Evolutionary conservation across 2,329 filamentous ascomycete genomes (phyloP), one percentile per base, ranked within the genome.

Genomic region (Myriosclerotinia duriaeana): DNA sequence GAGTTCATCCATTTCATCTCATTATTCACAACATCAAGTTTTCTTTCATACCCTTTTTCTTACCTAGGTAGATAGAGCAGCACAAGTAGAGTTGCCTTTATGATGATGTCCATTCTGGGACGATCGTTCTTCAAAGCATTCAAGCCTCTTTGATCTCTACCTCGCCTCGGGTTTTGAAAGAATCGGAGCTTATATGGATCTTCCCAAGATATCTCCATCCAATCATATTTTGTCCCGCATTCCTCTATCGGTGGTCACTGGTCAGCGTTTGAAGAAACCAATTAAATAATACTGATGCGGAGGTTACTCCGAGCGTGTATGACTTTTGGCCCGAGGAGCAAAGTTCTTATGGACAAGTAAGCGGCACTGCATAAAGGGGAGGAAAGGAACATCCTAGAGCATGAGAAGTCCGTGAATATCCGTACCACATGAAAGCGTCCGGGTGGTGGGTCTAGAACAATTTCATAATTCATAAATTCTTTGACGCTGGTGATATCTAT

Each of bases 221-320:
- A 60, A 60, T 60, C 3, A 60, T 22, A 60, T 20, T 46, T 5
- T 38, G 42, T 60, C 56, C 44, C 20, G 56, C 30, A 17, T 60
- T 50, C 56, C 56, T 60, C 15, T 22, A 48, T 34, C 42, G 42
- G 30, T 22, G 40, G 12, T 46, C 44, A 20, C 14, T n/a, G 26
- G 11, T 46, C 44, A 46, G 44, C 15, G 44, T 2, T 46, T 17
- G 12, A 20, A 56, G 8, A 30, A 7, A 7, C 50, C 26, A 53
- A 53, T 53, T 22, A 15, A n/a, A 46, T 48, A 46, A 20, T 15
- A 20, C 3, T n/a, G 12, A 22, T 36, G 42, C 56, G 22, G 56
- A 36, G 17, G 36, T 11, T 59, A 59, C 56, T 30, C 56, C 56
- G 20, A 59, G 42, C 42, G 44, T n/a, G n/a, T 40, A 40, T 8